phyloP scores from a whole-genome alignment of 1,139 yeast genomes.

The Yamadazyma songkhlaensis region DNA sequence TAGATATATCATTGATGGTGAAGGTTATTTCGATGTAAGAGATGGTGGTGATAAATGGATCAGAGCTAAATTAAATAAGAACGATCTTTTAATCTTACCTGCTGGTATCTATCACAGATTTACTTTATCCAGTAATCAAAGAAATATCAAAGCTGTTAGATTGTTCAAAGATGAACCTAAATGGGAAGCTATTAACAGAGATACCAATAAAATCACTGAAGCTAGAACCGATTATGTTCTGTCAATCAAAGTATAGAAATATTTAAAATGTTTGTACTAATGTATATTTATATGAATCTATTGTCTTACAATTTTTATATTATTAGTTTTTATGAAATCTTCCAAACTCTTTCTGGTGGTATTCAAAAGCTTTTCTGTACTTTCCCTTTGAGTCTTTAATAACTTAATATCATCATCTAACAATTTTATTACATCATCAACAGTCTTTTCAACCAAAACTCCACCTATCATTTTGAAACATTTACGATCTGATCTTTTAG shows the following conservation, averaged over 20 bases:
- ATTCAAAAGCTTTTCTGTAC: constrained; percentile 44
- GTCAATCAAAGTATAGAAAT: constrained; percentile 26
- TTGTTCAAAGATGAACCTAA: constrained; percentile 93
- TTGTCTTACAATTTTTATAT: constrained; percentile 57
- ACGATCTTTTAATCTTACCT: constrained; percentile 76
- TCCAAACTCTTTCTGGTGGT: constrained; percentile 56
- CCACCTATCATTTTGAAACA: constrained; percentile 96
- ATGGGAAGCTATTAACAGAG: constrained; percentile 86
- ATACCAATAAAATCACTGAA: constrained; percentile 23
- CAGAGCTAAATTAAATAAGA: constrained; percentile 58
- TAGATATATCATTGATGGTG: constrained; percentile 84
- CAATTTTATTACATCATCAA: constrained; percentile 70
- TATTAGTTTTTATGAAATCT: constrained; percentile 63
- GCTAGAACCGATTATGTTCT: constrained; percentile 33
- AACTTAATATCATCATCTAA: constrained; percentile 57
- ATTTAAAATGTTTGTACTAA: too few species aligned
- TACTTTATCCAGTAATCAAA: constrained; percentile 58
- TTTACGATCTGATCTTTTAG: constrained; percentile 55
- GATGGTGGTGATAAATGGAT: constrained; percentile 73
- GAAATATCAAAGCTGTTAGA: constrained; percentile 73
- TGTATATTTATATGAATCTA: constrained; percentile 1
- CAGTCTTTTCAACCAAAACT: constrained; percentile 79
- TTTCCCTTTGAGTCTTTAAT: constrained; percentile 41
- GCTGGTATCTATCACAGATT: constrained; percentile 94
- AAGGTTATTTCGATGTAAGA: constrained; percentile 89